Evolutionary conservation across 2,329 filamentous ascomycete genomes (phyloP).

Genomic region (Akanthomyces lecanii): DNA sequence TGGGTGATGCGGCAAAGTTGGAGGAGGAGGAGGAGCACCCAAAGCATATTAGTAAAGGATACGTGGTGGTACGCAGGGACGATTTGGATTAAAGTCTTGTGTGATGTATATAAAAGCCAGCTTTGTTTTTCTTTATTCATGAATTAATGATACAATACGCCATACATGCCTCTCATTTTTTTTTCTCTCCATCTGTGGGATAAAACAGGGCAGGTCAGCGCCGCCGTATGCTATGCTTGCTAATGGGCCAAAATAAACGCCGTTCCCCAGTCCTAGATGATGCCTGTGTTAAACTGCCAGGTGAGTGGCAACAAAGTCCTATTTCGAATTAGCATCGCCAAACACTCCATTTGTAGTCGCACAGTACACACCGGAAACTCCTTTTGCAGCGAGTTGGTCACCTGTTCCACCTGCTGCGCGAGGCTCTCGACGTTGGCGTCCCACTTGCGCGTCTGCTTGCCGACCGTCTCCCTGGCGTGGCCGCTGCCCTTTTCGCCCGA

Average conservation of each 20-base stretch:
- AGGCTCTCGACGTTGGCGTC: constrained; percentile 82
- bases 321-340: not conserved
- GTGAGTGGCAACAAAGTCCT: constrained; percentile 56
- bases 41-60: constrained; percentile 45
- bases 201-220: not conserved
- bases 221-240: constrained; percentile 13
- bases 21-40: constrained; percentile 50
- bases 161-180: not conserved
- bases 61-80: constrained; percentile 49
- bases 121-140: not conserved
- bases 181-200: not conserved
- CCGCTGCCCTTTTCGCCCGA: constrained; percentile 64
- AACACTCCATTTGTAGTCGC: too few relatives aligned
- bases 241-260: constrained; percentile 6
- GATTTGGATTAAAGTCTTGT: constrained; percentile 43
- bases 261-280: not conserved
- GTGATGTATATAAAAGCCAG: not conserved
- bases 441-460: constrained; percentile 76
- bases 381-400: constrained; percentile 74
- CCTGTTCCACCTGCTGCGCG: constrained; percentile 83
- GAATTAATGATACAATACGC: not conserved
- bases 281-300: constrained; percentile 36
- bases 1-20: constrained; percentile 13
- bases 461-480: constrained; percentile 59
- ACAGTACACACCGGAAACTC: constrained; percentile 62